phyloP scores from a whole-genome alignment of 2,329 filamentous ascomycete species.

The Pestalotiopsis fici region DNA sequence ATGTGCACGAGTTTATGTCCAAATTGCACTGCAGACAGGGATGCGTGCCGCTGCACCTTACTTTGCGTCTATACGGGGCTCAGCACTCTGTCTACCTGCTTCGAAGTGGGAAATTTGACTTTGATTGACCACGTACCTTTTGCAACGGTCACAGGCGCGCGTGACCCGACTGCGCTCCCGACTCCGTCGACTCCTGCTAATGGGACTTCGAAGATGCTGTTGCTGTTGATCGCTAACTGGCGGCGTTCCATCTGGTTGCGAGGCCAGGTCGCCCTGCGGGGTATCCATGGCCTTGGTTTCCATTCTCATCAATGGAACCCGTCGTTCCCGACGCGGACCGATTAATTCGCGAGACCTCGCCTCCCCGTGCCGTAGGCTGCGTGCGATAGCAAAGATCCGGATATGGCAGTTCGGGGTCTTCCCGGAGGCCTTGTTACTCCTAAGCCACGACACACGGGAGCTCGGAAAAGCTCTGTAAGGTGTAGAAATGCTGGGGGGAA shows the following conservation, averaged over 20 bases:
- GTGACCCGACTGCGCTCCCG: constrained; percentile 41
- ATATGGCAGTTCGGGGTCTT: not conserved
- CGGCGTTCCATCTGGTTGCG: too few species aligned
- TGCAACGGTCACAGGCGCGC: constrained; percentile 48
- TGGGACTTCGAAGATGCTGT: not conserved
- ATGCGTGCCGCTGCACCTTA: constrained; percentile 38
- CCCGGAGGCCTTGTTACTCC: not conserved
- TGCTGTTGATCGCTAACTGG: not conserved
- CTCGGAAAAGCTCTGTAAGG: not conserved
- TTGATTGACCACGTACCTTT: constrained; percentile 35
- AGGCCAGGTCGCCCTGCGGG: not conserved
- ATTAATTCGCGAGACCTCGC: not conserved
- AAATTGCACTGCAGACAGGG: constrained; percentile 37
- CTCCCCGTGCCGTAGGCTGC: not conserved
- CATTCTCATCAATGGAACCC: not conserved
- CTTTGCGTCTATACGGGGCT: constrained; percentile 31
- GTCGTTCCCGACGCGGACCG: not conserved
- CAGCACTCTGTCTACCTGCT: not conserved
- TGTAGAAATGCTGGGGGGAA: not conserved
- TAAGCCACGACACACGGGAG: not conserved
- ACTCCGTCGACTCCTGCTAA: constrained; percentile 14
- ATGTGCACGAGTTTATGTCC: constrained; percentile 41
- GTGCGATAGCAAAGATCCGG: not conserved
- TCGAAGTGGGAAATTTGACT: not conserved
- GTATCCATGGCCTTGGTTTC: not conserved